A percentile compares a stretch with the other conserved stretches of the same genome.
phyloP scores from a whole-genome alignment of 371 early-diverging fungal genomes.

The Mucor sp. region DNA sequence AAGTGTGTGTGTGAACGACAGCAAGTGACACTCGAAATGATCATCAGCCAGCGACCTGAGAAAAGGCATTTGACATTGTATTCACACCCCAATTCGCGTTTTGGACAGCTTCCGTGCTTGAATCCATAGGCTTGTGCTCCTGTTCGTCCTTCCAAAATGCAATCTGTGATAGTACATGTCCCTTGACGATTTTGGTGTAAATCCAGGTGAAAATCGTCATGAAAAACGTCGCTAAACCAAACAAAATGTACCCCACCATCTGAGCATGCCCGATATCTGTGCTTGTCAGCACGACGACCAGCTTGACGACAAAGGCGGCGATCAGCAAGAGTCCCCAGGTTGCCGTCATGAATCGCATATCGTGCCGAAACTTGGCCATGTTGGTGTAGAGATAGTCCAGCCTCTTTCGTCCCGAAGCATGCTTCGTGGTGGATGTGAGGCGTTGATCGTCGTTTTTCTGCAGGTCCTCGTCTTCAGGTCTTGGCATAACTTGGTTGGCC shows the following conservation, averaged over 20 bases:
- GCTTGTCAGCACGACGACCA: constrained; percentile 38
- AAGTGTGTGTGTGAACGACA: neutral
- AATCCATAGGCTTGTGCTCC: constrained; percentile 17
- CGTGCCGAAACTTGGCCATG: constrained; percentile 43
- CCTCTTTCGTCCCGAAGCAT: constrained; percentile 13
- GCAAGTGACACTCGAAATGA: neutral
- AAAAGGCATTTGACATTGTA: constrained; percentile 31
- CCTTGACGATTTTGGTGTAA: constrained; percentile 37
- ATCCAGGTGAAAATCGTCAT: constrained; percentile 46
- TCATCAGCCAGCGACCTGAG: constrained; percentile 25
- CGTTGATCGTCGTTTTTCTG: constrained; percentile 33
- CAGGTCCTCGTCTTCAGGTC: constrained; percentile 25
- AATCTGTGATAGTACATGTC: constrained; percentile 27
- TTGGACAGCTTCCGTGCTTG: constrained; percentile 26
- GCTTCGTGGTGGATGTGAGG: neutral
- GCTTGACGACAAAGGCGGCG: constrained; percentile 39
- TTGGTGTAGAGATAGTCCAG: constrained; percentile 30
- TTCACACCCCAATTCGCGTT: constrained; percentile 37
- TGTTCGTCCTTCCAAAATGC: constrained; percentile 34
- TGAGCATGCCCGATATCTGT: constrained; percentile 28
- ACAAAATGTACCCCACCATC: constrained; percentile 33
- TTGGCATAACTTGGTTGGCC: constrained; percentile 49
- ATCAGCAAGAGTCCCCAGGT: constrained; percentile 46
- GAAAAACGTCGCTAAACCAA: constrained; percentile 36
- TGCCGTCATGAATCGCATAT: constrained; percentile 50